Percentiles rank a stretch among this genome's conserved stretches.
Evolutionary conservation across 1,139 yeast species (phyloP).

Genomic region (Nakaseomyces nivariensis): DNA sequence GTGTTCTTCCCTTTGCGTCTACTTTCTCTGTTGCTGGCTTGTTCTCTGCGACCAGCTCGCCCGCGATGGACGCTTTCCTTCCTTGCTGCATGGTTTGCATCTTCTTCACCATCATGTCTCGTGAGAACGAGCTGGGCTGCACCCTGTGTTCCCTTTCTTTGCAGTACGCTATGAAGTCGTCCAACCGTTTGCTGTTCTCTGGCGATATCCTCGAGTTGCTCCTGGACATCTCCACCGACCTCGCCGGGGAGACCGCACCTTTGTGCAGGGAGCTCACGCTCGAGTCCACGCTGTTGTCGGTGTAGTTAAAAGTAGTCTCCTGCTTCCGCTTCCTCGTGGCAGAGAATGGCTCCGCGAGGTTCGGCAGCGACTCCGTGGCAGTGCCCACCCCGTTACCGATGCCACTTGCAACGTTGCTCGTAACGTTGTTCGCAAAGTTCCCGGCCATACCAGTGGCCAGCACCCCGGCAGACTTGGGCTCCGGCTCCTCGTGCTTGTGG

Average conservation of each 20-base stretch:
- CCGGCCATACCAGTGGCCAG: background rate
- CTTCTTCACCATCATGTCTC: slow-evolving; percentile 5
- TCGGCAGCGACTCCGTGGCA: background rate
- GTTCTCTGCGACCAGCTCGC: background rate
- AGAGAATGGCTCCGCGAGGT: background rate
- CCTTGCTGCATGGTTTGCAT: background rate
- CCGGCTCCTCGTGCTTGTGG: slow-evolving; percentile 14
- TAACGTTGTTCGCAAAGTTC: too few relatives aligned
- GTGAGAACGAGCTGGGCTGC: slow-evolving; percentile 1
- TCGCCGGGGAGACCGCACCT: background rate
- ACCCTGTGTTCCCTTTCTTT: background rate
- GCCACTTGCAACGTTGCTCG: too few relatives aligned
- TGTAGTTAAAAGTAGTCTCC: background rate
- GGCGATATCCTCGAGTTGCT: background rate
- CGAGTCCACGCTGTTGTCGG: background rate
- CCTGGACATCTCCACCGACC: background rate
- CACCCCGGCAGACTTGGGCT: background rate
- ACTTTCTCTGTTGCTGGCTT: slow-evolving; percentile 7
- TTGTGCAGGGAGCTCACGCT: too few relatives aligned
- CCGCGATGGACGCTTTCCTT: background rate
- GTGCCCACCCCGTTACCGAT: background rate
- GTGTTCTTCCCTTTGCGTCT: slow-evolving; percentile 34
- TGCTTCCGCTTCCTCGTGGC: background rate
- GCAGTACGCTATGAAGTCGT: slow-evolving; percentile 1
- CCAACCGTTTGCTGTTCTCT: slow-evolving; percentile 1